Percentiles rank a stretch among this genome's conserved stretches.
These are phyloP conservation scores for Acanthamoeba lenticulata DNA, from an alignment of 208 protist species.

Conservation along the genomic window DNA sequence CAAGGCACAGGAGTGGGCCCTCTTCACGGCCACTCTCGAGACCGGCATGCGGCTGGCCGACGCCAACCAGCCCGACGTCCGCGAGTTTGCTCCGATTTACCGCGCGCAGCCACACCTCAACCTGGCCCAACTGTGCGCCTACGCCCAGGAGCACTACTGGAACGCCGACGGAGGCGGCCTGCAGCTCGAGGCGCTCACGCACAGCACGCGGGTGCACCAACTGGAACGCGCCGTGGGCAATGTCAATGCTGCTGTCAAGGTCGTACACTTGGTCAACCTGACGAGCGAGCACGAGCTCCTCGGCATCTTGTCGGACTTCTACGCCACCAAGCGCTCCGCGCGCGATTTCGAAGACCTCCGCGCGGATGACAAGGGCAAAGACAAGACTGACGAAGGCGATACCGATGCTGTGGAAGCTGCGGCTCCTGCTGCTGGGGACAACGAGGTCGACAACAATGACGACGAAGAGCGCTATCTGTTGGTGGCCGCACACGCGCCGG, in stretches of 20 bases:
- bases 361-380: not conserved
- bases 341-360: no score
- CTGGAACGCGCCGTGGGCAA: not conserved
- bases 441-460: no score
- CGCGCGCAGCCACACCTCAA: conserved; percentile 31
- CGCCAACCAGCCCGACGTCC: not conserved
- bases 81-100: not conserved
- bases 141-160: not conserved
- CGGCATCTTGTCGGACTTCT: conserved; percentile 12
- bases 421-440: no score
- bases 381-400: not conserved
- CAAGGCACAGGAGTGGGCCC: conserved; percentile 50
- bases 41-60: not conserved
- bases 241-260: not conserved
- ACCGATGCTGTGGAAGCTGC: not conserved
- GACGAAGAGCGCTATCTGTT: not conserved
- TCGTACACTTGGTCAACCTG: conserved; percentile 9
- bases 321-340: not conserved
- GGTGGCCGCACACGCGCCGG: not conserved
- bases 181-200: conserved; percentile 33
- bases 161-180: not conserved
- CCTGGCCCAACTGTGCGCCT: not conserved
- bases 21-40: conserved; percentile 33
- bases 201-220: conserved; percentile 20
- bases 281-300: conserved; percentile 46